Evolutionary conservation across 2,329 filamentous ascomycete genomes (phyloP), one percentile per base, ranked within the genome.

Genomic region (Chaetomium strumarium): DNA sequence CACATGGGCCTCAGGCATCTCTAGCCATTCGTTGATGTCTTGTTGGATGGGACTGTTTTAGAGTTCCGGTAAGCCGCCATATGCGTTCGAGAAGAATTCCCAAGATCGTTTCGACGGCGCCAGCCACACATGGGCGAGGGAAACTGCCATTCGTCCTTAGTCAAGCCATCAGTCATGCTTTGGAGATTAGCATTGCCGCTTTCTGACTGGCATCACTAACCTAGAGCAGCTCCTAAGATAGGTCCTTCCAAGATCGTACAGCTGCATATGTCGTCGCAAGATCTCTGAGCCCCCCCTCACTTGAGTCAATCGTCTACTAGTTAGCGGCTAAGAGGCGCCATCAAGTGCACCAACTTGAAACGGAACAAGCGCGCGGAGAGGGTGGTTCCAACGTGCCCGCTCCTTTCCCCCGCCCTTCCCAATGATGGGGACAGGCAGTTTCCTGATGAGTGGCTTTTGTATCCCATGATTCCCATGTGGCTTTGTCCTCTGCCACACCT

Each of bases 331-430:
- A 51, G 49, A 60, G 50, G 57, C 58, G 55, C 59, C 51, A 37
- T 49, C 58, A 44, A 48, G 46, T 40, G 31, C 24, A 46, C 49
- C 34, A 59, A 60, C 58, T 48, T 63, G 62, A 62, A 63, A 63
- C 62, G 50, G 46, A 59, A 57, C 58, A 62, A 62, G 62, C 60
- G 62, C 62, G 60, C 56, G 55, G 49, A 20, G 51, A 46, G 36
- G 31, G 41, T 49, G 14, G 20, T 29, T 20, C 17, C n/a, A n/a
- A 9, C 5, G 45, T 39, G 20, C n/a, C 33, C 8, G 19, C 17
- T 40, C 19, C 31, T 38, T 14, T 13, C n/a, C 34, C 34, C 7
- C 13, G 4, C 13, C 7, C 34, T 8, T 40, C 44, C 46, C 31
- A 40, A 24, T 46, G 45, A n/a, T n/a, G n/a, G n/a, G n/a, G n/a